These are phyloP conservation scores for Kluyveromyces lactis DNA, from an alignment of 805 yeast genomes.

Conservation along the genomic window DNA sequence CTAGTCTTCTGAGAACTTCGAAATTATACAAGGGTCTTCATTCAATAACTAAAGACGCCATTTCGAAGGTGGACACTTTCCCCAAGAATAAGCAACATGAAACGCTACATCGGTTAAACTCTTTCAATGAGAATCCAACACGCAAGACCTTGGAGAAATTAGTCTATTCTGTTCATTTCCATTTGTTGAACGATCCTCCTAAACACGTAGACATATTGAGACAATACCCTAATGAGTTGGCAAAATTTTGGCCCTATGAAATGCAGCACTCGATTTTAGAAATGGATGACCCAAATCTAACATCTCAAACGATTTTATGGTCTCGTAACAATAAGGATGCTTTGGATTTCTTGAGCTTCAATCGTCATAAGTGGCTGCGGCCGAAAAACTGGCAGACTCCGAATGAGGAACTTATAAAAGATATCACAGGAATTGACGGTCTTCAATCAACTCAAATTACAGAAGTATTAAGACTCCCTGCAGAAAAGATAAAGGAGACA, in stretches of 20 bases:
- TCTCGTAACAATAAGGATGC: constrained; percentile 8
- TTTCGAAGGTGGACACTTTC: background rate
- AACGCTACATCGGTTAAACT: background rate
- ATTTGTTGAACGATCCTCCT: constrained; percentile 12
- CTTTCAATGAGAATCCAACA: constrained; percentile 1
- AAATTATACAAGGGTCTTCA: background rate
- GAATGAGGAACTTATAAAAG: background rate
- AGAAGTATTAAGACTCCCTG: constrained; percentile 1
- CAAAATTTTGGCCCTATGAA: constrained; percentile 18
- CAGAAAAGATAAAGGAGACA: constrained; percentile 6
- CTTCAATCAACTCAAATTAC: background rate
- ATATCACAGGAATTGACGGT: background rate
- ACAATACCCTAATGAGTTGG: constrained; percentile 9
- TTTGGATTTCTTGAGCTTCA: constrained; percentile 8
- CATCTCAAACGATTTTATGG: constrained; percentile 14
- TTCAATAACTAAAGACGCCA: constrained; percentile 1
- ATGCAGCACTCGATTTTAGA: constrained; percentile 9
- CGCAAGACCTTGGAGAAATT: constrained; percentile 12
- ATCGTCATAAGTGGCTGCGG: constrained; percentile 10
- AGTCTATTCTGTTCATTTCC: constrained; percentile 12
- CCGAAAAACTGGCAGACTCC: background rate
- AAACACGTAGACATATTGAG: constrained; percentile 10
- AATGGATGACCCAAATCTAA: constrained; percentile 11
- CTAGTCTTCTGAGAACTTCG: background rate
- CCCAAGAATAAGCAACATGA: too few relatives aligned